Base-by-base conservation (phyloP, 257 asterid genomes). In the Oldenlandia corymbosa region DNA sequence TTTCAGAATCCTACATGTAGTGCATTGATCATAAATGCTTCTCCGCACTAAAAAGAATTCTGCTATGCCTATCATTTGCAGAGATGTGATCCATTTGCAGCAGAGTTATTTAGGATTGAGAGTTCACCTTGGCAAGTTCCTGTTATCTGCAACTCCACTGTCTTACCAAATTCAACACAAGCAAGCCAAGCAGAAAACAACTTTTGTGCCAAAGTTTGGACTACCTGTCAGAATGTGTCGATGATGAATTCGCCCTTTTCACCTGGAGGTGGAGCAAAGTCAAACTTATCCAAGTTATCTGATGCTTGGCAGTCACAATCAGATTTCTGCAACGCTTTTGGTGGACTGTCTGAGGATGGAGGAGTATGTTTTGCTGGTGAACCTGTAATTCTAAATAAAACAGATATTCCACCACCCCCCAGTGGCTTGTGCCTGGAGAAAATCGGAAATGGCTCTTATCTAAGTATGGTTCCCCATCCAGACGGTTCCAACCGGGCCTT, bases 31-130 rank as follows among this genome's bases (percentile, higher is more conserved):
- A n/a, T 39, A 21, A 37, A 41, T 17, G 34, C 42, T 42, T 42
- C 48, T 49, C 28, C n/a, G n/a, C n/a, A n/a, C n/a, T n/a, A n/a
- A n/a, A n/a, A n/a, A n/a, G 62, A 52, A 42, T 46, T 58, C 46
- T 72, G 28, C 34, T 65, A 17, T 50, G n/a, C 42, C 21, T 43
- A 1, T 55, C 65, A 55, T 78, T 68, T 73, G 55, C 94, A 91
- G 98, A 85, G 79, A 58, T 91, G 98, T 72, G 98, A 91, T 83
- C 91, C 60, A 49, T 91, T 84, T 72, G 88, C 96, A 48, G 92
- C 85, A 39, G 86, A 85, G 54, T 86, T 91, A 47, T 91, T 69
- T 67, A 27, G 84, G 64, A 70, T 74, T 20, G 71, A 69, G 63
- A 71, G 85, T 7, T 62, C 48, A 37, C 85, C 85, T 37, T 74